A percentile compares a stretch with the other conserved stretches of the same genome.
Evolutionary conservation across 805 yeast genomes (phyloP).

Genomic region (Candida silvatica): DNA sequence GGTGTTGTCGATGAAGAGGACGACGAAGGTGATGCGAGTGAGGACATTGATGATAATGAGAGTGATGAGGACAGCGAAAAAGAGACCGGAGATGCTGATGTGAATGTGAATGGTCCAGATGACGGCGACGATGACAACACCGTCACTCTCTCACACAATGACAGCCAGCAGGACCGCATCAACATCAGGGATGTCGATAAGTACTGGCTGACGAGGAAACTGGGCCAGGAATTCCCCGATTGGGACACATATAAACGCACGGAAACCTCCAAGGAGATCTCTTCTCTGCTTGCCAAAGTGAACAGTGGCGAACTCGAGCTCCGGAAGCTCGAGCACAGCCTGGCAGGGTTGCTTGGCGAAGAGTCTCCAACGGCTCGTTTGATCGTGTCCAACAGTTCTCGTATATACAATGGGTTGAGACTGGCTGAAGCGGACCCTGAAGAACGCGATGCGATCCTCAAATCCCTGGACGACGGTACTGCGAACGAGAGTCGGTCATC

Average conservation of each 20-base stretch:
- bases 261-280: slow-evolving; percentile 31
- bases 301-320: slow-evolving; percentile 20
- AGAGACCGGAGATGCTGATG: slow-evolving; percentile 21
- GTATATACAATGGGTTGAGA: slow-evolving; percentile 21
- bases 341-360: slow-evolving; percentile 43
- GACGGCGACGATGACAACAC: slow-evolving; percentile 7
- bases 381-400: slow-evolving; percentile 35
- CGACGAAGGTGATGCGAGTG: slow-evolving; percentile 30
- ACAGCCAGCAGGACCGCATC: neutral
- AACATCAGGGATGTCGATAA: slow-evolving; percentile 17
- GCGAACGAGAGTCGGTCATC: neutral
- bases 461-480: no score
- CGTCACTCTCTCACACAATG: neutral
- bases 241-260: slow-evolving; percentile 29
- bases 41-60: slow-evolving; percentile 23
- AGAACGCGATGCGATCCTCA: slow-evolving; percentile 18
- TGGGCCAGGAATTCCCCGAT: slow-evolving; percentile 27
- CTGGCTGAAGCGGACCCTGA: slow-evolving; percentile 10
- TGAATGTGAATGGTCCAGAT: slow-evolving; percentile 17
- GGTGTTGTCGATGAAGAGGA: slow-evolving; percentile 19
- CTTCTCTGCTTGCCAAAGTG: slow-evolving; percentile 29
- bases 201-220: slow-evolving; percentile 45
- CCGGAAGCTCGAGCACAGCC: slow-evolving; percentile 42
- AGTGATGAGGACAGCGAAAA: slow-evolving; percentile 18
- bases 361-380: slow-evolving; percentile 41